Base-by-base conservation (phyloP, 2,329 filamentous ascomycete species). In the Hymenoscyphus occultus region DNA sequence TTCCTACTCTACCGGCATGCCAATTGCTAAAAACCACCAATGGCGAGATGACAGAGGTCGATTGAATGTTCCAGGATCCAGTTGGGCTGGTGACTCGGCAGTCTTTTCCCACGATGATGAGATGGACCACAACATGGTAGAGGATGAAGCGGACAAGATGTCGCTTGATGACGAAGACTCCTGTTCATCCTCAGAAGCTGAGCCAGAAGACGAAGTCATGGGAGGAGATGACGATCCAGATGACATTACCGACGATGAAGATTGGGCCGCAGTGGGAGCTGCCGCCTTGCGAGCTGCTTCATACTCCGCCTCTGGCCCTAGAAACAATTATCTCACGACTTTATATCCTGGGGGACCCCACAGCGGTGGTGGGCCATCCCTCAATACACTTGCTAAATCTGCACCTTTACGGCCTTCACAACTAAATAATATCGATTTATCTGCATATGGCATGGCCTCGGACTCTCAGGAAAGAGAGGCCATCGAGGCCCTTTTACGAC, bases 71-170 rank as follows among this genome's bases (percentile, higher is more conserved):
- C 78, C 82, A 39, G 82, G 82, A 16, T 86, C 84, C 66, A 92
- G 88, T 76, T 84, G 85, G 78, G 84, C 86, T 62, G 88, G 85
- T 60, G 88, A 90, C 70, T 93, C 91, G 28, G 85, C 86, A 68
- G 86, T 90, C 71, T 94, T 92, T 76, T 93, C 90, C 60, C 88
- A 90, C 73, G 88, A 91, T 71, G 86, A 88, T 70, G 77, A 81
- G 64, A 79, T 81, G 69, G 83, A 86, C 72, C 81, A 86, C 70
- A 85, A 83, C 74, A 89, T 93, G 84, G 82, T 90, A 72, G 91
- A 94, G 77, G 84, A 93, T 72, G 93, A 96, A 77, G 93, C 91
- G 42, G 94, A 98, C 79, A 94, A 93, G 77, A 98, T 98, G 94
- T 97, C 93, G 67, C 84, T 92, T 59, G 90, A 91, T 73, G 84